Base-by-base conservation (phyloP, 371 early-diverging fungal species). In the Catenaria anguillulae region DNA sequence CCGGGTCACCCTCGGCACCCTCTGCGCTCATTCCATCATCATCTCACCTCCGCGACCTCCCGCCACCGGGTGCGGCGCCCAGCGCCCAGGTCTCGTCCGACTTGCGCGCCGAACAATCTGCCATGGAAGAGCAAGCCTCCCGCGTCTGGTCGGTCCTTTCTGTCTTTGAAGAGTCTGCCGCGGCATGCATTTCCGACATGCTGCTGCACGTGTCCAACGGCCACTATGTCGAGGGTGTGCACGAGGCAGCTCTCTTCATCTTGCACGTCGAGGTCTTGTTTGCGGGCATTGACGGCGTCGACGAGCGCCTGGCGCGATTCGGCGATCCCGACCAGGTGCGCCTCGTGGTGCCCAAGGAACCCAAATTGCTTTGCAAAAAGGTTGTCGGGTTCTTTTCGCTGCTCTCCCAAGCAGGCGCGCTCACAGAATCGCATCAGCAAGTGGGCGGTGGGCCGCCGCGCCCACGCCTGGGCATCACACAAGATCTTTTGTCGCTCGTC, bases 121-220 rank as follows among this genome's bases (percentile, higher is more conserved):
- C 67, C 12, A 85, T 80, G 72, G 88, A 91, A 65, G 90, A 93
- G 64, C 89, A 90, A 68, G 91, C 91, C 17, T 87, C 84, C 63
- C 80, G 87, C 60, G 93, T 97, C 61, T 88, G 93, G 83, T 84
- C 88, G 5, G 89, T 93, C 0, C 78, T 96, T 33, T 89, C 92
- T 4, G 88, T 87, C 8, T 97, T 93, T 75, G 97, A 96, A 76
- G 97, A 96, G 67, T 91, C 93, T 12, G 85, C 93, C 4, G 95
- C 97, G 29, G 90, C 92, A 13, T 94, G 93, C 72, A 96, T 97
- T 61, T 92, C 93, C 3, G 92, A 92, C 61, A 97, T 95, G 91
- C 73, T 97, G 35, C 70, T 92, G 45, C 88, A 92, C 67, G 89
- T 96, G 13, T 89, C 94, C 33, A 86, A 86, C 64, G 85, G 86